Conservation (phyloP, 2,329 filamentous ascomycete genomes). For the Helotiales sp. region DNA sequence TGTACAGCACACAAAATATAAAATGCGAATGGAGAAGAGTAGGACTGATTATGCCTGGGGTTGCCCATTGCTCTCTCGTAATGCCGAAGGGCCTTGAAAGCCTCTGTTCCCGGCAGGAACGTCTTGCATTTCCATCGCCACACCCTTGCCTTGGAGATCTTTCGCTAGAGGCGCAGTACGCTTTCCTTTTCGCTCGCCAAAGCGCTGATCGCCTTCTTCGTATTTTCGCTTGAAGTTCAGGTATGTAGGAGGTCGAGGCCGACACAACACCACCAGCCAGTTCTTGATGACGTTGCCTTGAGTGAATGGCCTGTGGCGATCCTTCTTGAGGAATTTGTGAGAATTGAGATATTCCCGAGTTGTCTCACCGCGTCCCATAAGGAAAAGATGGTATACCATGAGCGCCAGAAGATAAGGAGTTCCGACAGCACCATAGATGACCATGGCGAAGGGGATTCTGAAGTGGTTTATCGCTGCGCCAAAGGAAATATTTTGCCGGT, state of each 20-base stretch:
- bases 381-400: constrained; percentile 86
- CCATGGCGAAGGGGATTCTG: constrained; percentile 84
- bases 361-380: constrained; percentile 90
- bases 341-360: constrained; percentile 96
- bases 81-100: constrained; percentile 57
- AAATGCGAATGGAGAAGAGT: neutral
- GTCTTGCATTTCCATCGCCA: constrained; percentile 75
- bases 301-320: constrained; percentile 88
- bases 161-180: constrained; percentile 53
- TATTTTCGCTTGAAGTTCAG: constrained; percentile 83
- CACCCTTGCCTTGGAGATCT: constrained; percentile 56
- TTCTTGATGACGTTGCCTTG: constrained; percentile 78
- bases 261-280: constrained; percentile 78
- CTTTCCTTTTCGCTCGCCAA: constrained; percentile 64
- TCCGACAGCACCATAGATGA: constrained; percentile 78
- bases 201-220: constrained; percentile 81
- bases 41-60: neutral
- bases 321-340: constrained; percentile 91
- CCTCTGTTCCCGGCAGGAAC: constrained; percentile 46
- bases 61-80: constrained; percentile 20
- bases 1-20: constrained; percentile 12
- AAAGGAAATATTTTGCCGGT: constrained; percentile 69
- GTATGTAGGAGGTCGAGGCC: constrained; percentile 86
- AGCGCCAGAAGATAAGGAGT: constrained; percentile 83
- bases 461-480: constrained; percentile 69